Base-by-base conservation (phyloP, 495 filamentous ascomycete genomes). In the Pseudevernia furfuracea region DNA sequence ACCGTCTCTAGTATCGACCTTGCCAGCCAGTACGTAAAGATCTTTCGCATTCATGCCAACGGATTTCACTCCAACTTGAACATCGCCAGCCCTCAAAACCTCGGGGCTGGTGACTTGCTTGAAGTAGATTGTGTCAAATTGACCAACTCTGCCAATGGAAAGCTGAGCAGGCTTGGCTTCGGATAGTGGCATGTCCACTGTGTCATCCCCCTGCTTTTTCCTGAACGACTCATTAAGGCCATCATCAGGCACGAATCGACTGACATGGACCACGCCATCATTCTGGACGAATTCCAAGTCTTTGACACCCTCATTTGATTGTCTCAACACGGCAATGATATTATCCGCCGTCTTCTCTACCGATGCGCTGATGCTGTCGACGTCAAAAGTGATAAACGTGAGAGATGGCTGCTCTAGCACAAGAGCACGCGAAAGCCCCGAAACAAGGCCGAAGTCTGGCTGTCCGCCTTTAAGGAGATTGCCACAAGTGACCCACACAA, bases 401-500 rank as follows among this genome's bases (percentile, higher is more conserved):
- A 78, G 65, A 3, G 75, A 68, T 1, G 74, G 75, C 65, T 78
- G 76, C 21, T 78, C 77, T 1, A 77, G 63, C 65, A 72, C 73
- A 1, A 78, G 38, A 8, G 76, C 69, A 9, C 77, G 71, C 1
- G 72, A 71, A 10, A 79, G 66, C 7, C 77, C 77, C 6, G 49
- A 56, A 4, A 67, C 67, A 2, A 77, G 62, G 17, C 71, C 67
- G 11, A 70, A 71, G 17, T 77, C 72, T 3, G 78, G 76, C 4
- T 46, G 15, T 7, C 67, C 52, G 12, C 74, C 73, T 0, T 66
- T 63, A 3, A 77, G 55, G n/a, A 66, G 60, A 39, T 67, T 63
- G 17, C 68, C 71, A n/a, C 71, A 63, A 2, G 71, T 74, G 12
- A 77, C 21, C 77, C 77, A 79, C 1, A 74, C 28, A 1, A 79